Base-by-base conservation (phyloP, 805 yeast species). In the Metschnikowia sp. region DNA sequence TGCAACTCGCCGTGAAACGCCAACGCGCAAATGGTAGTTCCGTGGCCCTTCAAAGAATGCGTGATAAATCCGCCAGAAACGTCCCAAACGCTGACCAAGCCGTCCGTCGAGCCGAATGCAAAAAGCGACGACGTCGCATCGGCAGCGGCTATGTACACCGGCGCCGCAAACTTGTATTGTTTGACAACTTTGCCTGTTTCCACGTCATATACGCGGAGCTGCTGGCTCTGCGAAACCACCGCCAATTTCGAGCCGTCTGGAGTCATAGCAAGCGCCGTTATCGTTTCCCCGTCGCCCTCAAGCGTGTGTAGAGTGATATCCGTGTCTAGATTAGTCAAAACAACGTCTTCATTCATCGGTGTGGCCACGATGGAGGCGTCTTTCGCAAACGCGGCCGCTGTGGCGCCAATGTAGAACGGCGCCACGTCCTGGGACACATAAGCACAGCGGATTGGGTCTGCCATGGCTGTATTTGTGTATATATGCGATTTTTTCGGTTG, bases 51-150 rank as follows among this genome's bases (percentile, higher is more conserved):
- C 48, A 94, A 76, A 11, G 88, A 83, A 66, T 94, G 99, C 0
- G 99, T 94, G 3, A 86, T 80, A 54, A 78, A 88, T 1, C 94
- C 91, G 32, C 90, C 90, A 53, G 83, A 91, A 33, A 94, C 77
- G 65, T 94, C 99, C 85, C 96, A 90, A 1, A 94, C 95, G 39
- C 88, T 83, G 13, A 91, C 86, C 36, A 83, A 78, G 40, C 99
- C 98, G 65, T 94, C 99, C 0, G 97, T 86, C 40, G 96, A 90
- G 35, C 99, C 99, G 60, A 94, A 83, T 15, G 97, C 96, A 59
- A 91, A 80, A 33, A 94, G 72, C 3, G 96, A 82, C 2, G 96
- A 84, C 0, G 97, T 88, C 3, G 78, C 63, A 65, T 94, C 99
- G 19, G 79, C 80, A 10, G 85, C 74, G 39, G 89, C 77, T 10